Base-by-base conservation (phyloP, 2,329 filamentous ascomycete species). In the Nemania diffusa region DNA sequence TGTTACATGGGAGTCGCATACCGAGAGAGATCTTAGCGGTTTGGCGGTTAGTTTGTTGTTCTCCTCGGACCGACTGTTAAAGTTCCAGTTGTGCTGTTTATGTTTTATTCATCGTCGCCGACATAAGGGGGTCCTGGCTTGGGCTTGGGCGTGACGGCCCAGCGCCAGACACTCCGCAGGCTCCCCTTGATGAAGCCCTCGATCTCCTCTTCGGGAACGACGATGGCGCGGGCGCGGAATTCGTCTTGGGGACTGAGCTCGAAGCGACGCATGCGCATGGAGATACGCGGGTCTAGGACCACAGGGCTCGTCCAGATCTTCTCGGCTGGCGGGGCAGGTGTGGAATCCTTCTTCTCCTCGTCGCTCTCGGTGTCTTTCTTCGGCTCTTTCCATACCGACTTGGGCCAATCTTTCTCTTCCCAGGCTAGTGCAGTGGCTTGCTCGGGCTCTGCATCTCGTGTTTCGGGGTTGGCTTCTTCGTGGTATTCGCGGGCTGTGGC, bases 341-440 rank as follows among this genome's bases (percentile, higher is more conserved):
- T 55, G 8, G 66, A 32, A 7, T 64, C 68, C 7, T 70, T 69
- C 62, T 75, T 74, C 26, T 72, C 56, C 26, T 72, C 56, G 8
- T 74, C 74, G 44, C 80, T 77, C 65, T 79, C 76, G 57, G 79
- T 75, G 53, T 76, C 73, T 60, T 75, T 68, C 29, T 75, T 81
- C 73, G 78, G 85, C 80, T 75, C 81, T 78, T 90, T 88, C 80
- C 87, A 90, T 5, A 90, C 87, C n/a, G 86, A 89, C 81, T 97
- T 97, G 78, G 91, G 90, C 94, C 94, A 97, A 77, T 95, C 88
- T 51, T 80, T 81, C 81, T 97, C 93, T 81, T 96, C 94, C 40
- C 88, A 81, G 42, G 84, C 82, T 27, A 97, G 86, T 13, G 88
- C 81, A 3, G 80, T 82, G 76, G 91, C 83, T 74, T 92, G 89